Conservation (phyloP, 148 eudicot genomes). For the Rhododendron mucronatum region DNA sequence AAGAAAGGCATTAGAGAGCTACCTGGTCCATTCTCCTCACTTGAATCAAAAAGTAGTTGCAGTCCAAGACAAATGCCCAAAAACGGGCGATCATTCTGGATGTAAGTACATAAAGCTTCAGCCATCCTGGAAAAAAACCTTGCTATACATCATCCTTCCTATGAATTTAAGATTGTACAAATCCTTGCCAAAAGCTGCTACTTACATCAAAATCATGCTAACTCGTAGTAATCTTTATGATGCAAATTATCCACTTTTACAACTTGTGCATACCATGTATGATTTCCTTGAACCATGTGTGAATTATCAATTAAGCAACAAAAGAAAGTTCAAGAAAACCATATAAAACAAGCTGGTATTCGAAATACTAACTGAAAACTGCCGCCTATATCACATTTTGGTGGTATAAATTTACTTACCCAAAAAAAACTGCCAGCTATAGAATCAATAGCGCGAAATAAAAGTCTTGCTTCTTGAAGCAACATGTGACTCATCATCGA, state of each 20-base stretch:
- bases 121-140: constrained; percentile 50
- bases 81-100: constrained; percentile 92
- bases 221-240: background rate
- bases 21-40: constrained; percentile 95
- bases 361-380: background rate
- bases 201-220: background rate
- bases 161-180: background rate
- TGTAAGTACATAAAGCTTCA: constrained; percentile 80
- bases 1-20: background rate
- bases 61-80: constrained; percentile 95
- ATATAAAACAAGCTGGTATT: background rate
- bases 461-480: background rate
- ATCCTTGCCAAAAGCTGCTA: background rate
- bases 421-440: background rate
- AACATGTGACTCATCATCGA: background rate
- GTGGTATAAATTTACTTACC: too few relatives aligned
- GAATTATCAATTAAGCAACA: background rate
- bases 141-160: background rate
- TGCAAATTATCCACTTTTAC: background rate
- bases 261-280: background rate
- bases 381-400: too few relatives aligned
- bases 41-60: constrained; percentile 91
- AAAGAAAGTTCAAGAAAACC: background rate
- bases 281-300: background rate
- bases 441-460: background rate